Percentiles rank a stretch among this genome's conserved stretches.
Evolutionary conservation across 2,329 filamentous ascomycete genomes (phyloP).

Genomic region (Nigrospora sphaerica): DNA sequence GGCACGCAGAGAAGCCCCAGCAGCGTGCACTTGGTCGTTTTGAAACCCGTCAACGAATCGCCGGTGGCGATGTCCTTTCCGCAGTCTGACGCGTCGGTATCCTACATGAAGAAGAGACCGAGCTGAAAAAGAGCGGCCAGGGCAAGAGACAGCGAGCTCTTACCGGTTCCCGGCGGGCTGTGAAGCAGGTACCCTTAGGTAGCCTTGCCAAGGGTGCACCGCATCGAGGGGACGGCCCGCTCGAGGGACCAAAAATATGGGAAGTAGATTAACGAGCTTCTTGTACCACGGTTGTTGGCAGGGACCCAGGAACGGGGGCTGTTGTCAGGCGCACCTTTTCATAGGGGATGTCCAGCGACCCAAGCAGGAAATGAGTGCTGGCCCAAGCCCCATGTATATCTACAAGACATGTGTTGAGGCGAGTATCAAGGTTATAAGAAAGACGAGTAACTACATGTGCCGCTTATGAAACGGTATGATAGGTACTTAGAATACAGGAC

Average conservation of each 20-base stretch:
- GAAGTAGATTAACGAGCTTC: neutral
- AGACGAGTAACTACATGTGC: too few relatives aligned
- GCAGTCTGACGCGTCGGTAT: slow-evolving; percentile 1
- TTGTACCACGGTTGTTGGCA: neutral
- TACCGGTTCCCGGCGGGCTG: neutral
- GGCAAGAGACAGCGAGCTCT: neutral
- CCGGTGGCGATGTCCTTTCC: neutral
- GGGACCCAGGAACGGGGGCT: neutral
- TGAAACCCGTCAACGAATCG: neutral
- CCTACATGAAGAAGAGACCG: slow-evolving; percentile 1
- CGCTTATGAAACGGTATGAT: too few relatives aligned
- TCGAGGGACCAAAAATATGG: neutral
- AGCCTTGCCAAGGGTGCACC: neutral
- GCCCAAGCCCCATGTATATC: neutral
- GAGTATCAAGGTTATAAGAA: too few relatives aligned
- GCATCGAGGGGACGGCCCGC: neutral
- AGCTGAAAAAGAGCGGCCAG: neutral
- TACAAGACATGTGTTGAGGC: too few relatives aligned
- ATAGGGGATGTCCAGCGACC: neutral
- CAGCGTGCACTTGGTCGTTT: slow-evolving; percentile 35
- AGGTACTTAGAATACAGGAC: too few relatives aligned
- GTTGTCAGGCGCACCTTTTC: neutral
- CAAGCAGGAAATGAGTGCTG: neutral
- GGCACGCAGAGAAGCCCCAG: slow-evolving; percentile 64
- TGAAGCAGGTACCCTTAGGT: neutral